phyloP scores from a whole-genome alignment of 139 green algal species.

The Tetraselmis chui region DNA sequence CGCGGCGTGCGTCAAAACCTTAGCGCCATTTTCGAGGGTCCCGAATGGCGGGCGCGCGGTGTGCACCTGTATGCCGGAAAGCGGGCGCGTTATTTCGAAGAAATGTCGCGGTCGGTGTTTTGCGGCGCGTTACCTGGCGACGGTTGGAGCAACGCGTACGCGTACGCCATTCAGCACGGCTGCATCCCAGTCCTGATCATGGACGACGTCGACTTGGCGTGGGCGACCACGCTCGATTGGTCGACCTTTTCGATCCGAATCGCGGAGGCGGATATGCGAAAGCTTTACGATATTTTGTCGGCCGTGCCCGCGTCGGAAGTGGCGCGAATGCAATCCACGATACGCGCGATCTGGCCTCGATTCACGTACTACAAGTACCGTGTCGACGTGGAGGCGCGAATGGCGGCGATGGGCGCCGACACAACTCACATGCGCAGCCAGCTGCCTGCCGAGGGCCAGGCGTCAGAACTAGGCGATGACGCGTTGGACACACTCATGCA shows the following conservation, averaged over 20 bases:
- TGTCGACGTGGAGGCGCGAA: background rate
- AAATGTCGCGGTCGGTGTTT: background rate
- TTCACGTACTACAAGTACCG: background rate
- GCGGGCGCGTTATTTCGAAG: background rate
- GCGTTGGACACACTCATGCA: conserved; percentile 3
- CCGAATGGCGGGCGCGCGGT: background rate
- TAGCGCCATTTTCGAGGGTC: background rate
- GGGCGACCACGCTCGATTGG: background rate
- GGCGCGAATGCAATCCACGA: background rate
- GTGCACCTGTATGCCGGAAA: background rate
- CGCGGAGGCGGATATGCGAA: background rate
- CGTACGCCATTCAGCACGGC: conserved; percentile 3
- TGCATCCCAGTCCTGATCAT: conserved; percentile 13
- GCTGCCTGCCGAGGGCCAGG: background rate
- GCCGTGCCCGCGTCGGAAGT: background rate
- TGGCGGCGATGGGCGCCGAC: background rate
- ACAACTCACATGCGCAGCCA: background rate
- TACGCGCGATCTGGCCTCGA: background rate
- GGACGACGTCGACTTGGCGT: conserved; percentile 1
- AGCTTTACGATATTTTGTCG: background rate
- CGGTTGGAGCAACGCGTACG: conserved; percentile 5
- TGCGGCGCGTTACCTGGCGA: conserved; percentile 2
- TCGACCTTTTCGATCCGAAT: background rate
- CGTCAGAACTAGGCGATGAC: background rate
- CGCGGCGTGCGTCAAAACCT: background rate